A percentile compares a stretch with the other conserved stretches of the same genome.
Conservation (phyloP, 257 asterid genomes). For the Misopates orontium region DNA sequence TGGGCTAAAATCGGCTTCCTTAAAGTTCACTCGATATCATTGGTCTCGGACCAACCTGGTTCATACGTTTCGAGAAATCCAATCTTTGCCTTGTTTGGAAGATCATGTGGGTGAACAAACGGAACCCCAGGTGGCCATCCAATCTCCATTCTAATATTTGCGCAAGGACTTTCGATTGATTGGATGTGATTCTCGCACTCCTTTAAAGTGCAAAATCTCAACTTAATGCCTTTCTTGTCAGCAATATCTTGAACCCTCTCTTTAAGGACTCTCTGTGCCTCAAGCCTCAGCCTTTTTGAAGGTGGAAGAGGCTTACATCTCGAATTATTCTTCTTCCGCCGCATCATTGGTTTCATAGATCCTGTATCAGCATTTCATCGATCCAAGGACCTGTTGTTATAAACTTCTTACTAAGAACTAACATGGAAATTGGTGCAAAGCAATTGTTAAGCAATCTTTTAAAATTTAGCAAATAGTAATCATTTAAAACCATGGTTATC, state of each 20-base stretch:
- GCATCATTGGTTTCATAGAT: constrained; percentile 63
- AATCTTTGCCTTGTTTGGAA: constrained; percentile 98
- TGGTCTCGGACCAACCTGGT: constrained; percentile 94
- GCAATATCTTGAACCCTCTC: constrained; percentile 98
- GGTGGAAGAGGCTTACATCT: constrained; percentile 93
- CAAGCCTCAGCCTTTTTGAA: constrained; percentile 89
- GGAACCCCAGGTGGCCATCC: constrained; percentile 99
- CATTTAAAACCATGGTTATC: too few species aligned
- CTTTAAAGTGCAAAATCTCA: constrained; percentile 91
- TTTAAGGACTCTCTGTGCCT: constrained; percentile 96
- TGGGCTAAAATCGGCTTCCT: constrained; percentile 39
- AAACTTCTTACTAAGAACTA: constrained; percentile 55
- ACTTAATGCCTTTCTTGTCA: constrained; percentile 90
- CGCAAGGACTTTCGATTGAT: constrained; percentile 84
- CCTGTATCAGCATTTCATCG: constrained; percentile 93
- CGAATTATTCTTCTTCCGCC: constrained; percentile 59
- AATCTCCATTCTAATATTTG: constrained; percentile 79
- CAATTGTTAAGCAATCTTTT: constrained; percentile 4
- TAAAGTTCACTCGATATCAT: constrained; percentile 69
- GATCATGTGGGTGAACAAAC: constrained; percentile 98
- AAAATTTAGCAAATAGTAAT: too few species aligned
- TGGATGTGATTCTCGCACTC: constrained; percentile 93
- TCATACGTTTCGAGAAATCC: constrained; percentile 96
- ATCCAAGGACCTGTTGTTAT: constrained; percentile 82
- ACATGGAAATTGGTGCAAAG: constrained; percentile 30